phyloP scores from a whole-genome alignment of 192 early-diverging fungal genomes.

The Coemansia sp. region DNA sequence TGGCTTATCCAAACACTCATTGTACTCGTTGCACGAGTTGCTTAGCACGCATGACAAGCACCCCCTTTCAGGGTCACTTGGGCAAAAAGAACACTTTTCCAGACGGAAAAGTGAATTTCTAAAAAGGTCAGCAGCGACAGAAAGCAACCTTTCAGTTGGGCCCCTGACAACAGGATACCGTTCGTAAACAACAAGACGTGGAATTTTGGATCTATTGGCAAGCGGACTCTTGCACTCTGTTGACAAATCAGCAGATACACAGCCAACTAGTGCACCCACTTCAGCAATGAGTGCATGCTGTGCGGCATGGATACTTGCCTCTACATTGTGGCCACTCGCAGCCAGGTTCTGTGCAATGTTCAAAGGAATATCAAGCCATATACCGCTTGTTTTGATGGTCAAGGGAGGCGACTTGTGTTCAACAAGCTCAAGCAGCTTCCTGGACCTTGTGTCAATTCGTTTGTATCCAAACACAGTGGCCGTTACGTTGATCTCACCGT shows the following conservation, averaged over 20 bases:
- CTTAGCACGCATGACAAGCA: slow-evolving; percentile 5
- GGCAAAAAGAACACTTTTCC: neutral
- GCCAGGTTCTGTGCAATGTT: neutral
- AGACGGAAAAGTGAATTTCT: neutral
- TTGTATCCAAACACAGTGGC: slow-evolving; percentile 37
- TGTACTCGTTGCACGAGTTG: slow-evolving; percentile 18
- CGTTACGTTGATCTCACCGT: slow-evolving; percentile 14
- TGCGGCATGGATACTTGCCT: slow-evolving; percentile 35
- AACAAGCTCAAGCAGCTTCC: slow-evolving; percentile 21
- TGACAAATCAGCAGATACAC: neutral
- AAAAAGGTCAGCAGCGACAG: neutral
- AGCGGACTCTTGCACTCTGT: slow-evolving; percentile 35
- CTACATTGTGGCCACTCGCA: slow-evolving; percentile 11
- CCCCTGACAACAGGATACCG: neutral
- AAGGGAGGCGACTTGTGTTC: slow-evolving; percentile 17
- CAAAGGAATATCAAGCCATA: slow-evolving; percentile 38
- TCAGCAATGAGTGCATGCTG: slow-evolving; percentile 25
- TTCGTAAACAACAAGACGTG: slow-evolving; percentile 31
- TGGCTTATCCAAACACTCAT: slow-evolving; percentile 13
- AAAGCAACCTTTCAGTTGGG: neutral
- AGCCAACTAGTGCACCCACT: neutral
- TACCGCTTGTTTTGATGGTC: slow-evolving; percentile 3
- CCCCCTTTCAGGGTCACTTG: neutral
- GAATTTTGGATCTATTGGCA: slow-evolving; percentile 5
- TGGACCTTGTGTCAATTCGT: slow-evolving; percentile 30